Base-by-base conservation (phyloP, 2,329 filamentous ascomycete genomes). In the Chaetomium sp. region DNA sequence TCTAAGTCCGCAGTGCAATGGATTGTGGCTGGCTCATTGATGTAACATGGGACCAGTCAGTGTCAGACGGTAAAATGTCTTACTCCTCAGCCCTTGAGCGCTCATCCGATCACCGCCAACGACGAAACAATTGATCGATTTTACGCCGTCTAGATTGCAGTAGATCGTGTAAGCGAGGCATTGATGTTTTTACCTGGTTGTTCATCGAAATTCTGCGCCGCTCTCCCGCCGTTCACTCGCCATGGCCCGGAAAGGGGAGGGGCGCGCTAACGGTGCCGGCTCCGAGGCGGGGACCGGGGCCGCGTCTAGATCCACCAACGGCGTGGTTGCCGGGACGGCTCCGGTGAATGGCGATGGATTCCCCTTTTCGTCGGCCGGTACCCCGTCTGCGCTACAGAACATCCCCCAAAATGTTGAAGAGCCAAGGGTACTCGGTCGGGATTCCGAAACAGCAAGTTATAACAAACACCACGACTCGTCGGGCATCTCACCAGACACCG, bases 21-120 rank as follows among this genome's bases (percentile, higher is more conserved):
- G 47, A 47, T 4, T 61, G 23, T 21, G 33, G 49, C 19, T 33
- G 25, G 35, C 23, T 42, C n/a, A 38, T 27, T 4, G 19, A 25
- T 53, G 57, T 29, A 42, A 60, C 49, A 35, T 53, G 12, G 12
- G 38, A 53, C 27, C 13, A 29, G 19, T 35, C 13, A 29, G 19
- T 35, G 29, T 54, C 51, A 56, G 31, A 38, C 33, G 25, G 27
- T 51, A 38, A 27, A 59, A 50, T 50, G 29, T n/a, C 25, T 57
- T 21, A 35, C 19, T 54, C 29, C n/a, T 33, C 31, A 23, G 3
- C 25, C 16, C 13, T 38, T 19, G 13, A 38, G 13, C 35, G 13
- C 12, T 25, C 49, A 23, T 51, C 50, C 7, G 23, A 53, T 53
- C 5, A 27, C 19, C 45, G n/a, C 19, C n/a, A 23, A 9, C n/a